phyloP scores from a whole-genome alignment of 176 grass and related monocot genomes.

The Juncus effusus region DNA sequence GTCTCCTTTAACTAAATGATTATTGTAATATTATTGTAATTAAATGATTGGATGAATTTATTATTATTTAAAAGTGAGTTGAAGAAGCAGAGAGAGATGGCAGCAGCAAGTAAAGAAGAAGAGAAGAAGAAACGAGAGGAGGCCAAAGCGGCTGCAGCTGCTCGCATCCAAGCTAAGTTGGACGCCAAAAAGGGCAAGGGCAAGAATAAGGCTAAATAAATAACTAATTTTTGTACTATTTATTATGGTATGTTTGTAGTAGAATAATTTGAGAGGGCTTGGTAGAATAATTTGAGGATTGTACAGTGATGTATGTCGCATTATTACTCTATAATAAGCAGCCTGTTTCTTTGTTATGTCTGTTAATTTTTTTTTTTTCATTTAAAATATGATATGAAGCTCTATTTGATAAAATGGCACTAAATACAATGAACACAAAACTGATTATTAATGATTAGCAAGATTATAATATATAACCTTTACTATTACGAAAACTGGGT shows the following conservation, averaged over 20 bases:
- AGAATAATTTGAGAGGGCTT: constrained; percentile 2
- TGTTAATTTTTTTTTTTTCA: no score
- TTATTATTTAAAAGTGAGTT: constrained; percentile 52
- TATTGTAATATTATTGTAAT: constrained; percentile 5
- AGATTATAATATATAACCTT: no score
- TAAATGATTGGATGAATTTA: neutral
- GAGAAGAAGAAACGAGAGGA: constrained; percentile 96
- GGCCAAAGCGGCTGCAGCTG: constrained; percentile 71
- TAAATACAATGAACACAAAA: no score
- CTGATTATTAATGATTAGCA: no score
- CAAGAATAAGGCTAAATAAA: constrained; percentile 59
- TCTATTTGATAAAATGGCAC: no score
- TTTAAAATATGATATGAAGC: no score
- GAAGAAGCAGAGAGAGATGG: constrained; percentile 71
- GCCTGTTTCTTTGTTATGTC: no score
- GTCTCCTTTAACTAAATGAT: neutral
- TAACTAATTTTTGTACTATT: neutral
- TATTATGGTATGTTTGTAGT: constrained; percentile 15
- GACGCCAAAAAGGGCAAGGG: constrained; percentile 90
- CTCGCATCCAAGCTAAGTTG: constrained; percentile 90
- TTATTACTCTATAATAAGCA: no score
- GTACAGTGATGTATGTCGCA: no score
- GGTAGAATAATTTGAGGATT: neutral
- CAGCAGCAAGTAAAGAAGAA: constrained; percentile 77
- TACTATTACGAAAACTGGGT: no score